Evolutionary conservation across 129 eudicot species (phyloP), one percentile per base, ranked within the genome.

Genomic region (Centaurea solstitialis): DNA sequence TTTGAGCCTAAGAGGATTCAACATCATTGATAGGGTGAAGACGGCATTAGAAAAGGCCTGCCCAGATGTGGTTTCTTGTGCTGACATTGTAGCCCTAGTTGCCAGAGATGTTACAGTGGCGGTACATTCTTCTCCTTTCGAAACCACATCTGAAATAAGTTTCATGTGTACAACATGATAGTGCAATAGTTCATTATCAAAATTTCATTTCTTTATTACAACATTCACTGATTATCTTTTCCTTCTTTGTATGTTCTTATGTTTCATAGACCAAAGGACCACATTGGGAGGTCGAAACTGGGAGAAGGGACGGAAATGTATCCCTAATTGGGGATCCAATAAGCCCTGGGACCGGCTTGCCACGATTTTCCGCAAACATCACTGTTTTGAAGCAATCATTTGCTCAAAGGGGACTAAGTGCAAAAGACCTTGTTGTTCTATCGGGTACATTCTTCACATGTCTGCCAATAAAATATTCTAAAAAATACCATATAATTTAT

Each of bases 301-400:
- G 98, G 35, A 83, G 98, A 83, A 86, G 92, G 79, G 98, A 93
- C 57, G 98, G 98, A 62, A 80, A 26, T 0, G 89, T 90, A 20
- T 90, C 96, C 28, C 17, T 76, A 22, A 3, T 26, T 8, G 82
- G 73, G 13, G 93, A 82, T 12, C 86, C 82, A 6, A 7, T 12
- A 76, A 61, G 13, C 57, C 82, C 91, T 13, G 45, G 83, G n/a
- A 17, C 64, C 3, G 83, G 89, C 41, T 71, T 93, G 70, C 84
- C 85, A 74, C 79, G 89, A 21, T 90, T 92, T n/a, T 66, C 6
- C 28, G 4, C 62, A 30, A 92, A 88, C 78, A 88, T 86, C 24
- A 86, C 78, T 15, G 0, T 33, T 7, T 76, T 87, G 71, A 83
- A 88, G 67, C 50, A 50, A 77, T 45, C 22, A 9, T 92, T 81